Conservation (phyloP, 257 asterid genomes). For the Fraxinus cuspidata region DNA sequence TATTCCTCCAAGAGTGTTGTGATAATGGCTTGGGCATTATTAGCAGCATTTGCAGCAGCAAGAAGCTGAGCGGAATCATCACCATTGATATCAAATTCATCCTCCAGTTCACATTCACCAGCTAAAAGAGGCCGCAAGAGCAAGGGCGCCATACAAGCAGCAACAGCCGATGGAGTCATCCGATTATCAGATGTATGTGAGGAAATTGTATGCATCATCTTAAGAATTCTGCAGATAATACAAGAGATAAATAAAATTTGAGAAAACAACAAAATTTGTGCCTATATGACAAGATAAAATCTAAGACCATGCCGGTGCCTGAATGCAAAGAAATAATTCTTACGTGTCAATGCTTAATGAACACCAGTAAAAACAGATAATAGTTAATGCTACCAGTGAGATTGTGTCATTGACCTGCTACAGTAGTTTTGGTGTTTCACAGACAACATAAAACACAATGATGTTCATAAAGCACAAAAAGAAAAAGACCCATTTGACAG, state of each 20-base stretch:
- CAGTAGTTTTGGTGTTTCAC: not conserved
- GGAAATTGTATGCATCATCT: constrained; percentile 84
- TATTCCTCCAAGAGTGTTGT: constrained; percentile 83
- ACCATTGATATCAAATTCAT: constrained; percentile 68
- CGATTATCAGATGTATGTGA: constrained; percentile 75
- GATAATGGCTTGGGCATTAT: constrained; percentile 82
- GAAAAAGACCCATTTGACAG: constrained; percentile 4
- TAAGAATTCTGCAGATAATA: constrained; percentile 56
- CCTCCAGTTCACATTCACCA: constrained; percentile 91
- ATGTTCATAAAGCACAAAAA: not conserved
- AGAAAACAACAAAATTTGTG: constrained; percentile 4
- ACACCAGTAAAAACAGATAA: not conserved
- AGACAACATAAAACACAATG: not conserved
- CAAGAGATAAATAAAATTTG: constrained; percentile 27
- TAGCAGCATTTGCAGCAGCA: constrained; percentile 96
- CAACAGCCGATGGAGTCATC: constrained; percentile 88
- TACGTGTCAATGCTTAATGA: not conserved
- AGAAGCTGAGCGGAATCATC: constrained; percentile 88
- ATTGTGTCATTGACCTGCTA: not conserved
- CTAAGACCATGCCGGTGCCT: constrained; percentile 11
- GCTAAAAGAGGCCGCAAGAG: constrained; percentile 93
- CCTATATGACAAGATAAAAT: constrained; percentile 23
- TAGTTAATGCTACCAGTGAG: constrained; percentile 6
- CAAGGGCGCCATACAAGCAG: constrained; percentile 98
- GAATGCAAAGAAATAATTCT: constrained; percentile 11